Percentiles rank a stretch among this genome's conserved stretches.
Evolutionary conservation across 23 red algal species (phyloP).

Genomic region (Agarophyton chilense): DNA sequence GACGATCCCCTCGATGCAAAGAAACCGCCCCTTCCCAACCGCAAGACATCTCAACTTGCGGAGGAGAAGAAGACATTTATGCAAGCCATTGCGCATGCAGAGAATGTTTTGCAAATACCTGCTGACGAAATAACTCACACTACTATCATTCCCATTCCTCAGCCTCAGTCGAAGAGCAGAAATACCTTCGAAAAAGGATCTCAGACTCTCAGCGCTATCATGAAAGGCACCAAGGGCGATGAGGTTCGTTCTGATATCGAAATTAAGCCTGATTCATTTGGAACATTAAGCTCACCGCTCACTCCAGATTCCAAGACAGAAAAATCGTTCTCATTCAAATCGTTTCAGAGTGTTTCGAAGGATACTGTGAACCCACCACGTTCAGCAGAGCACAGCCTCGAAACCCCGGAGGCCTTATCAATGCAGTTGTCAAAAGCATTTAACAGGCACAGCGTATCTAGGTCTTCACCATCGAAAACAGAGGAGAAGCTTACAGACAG

Average conservation of each 20-base stretch:
- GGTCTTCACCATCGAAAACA: background rate
- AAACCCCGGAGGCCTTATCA: background rate
- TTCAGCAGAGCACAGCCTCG: no score
- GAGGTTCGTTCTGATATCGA: background rate
- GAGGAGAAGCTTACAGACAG: background rate
- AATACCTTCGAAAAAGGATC: slow-evolving; percentile 7
- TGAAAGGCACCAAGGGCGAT: background rate
- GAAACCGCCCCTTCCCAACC: slow-evolving; percentile 10
- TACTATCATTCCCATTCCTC: background rate
- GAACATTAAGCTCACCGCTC: slow-evolving; percentile 20
- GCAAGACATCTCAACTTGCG: slow-evolving; percentile 27
- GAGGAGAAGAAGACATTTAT: slow-evolving; percentile 29
- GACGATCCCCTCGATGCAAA: background rate
- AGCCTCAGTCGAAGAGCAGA: background rate
- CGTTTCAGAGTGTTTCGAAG: background rate
- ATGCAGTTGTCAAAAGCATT: background rate
- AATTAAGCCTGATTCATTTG: slow-evolving; percentile 10
- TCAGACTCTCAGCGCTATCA: background rate
- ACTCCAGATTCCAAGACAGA: slow-evolving; percentile 21
- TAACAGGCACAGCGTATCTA: background rate
- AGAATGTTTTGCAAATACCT: background rate
- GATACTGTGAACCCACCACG: background rate
- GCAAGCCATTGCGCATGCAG: slow-evolving; percentile 14
- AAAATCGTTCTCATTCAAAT: slow-evolving; percentile 28
- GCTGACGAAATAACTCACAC: background rate